A percentile compares a stretch with the other conserved stretches of the same genome.
Conservation (phyloP, 495 filamentous ascomycete species). For the Aspergillus baeticus region DNA sequence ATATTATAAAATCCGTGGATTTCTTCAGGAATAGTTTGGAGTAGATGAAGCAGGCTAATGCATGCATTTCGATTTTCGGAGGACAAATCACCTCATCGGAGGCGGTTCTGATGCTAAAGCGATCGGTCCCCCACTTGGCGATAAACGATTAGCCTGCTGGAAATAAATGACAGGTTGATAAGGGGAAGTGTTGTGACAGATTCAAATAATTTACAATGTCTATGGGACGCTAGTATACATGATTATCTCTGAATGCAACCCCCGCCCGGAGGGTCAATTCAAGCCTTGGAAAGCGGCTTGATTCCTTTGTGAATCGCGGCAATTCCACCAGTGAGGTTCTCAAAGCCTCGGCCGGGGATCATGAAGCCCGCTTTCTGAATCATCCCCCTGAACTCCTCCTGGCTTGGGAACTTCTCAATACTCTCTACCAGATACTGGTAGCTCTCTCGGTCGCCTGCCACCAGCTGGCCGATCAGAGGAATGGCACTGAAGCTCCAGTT, state of each 20-base stretch:
- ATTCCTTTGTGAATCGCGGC: slow-evolving; percentile 96
- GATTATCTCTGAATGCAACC: not conserved
- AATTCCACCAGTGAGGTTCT: slow-evolving; percentile 87
- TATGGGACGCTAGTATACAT: slow-evolving; percentile 6
- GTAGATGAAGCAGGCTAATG: not conserved
- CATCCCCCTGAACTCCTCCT: slow-evolving; percentile 82
- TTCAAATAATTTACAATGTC: slow-evolving; percentile 3
- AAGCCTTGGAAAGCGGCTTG: slow-evolving; percentile 61
- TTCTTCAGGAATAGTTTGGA: not conserved
- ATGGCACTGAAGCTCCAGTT: slow-evolving; percentile 94
- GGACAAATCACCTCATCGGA: slow-evolving; percentile 22
- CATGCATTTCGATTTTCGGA: not conserved
- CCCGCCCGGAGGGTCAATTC: slow-evolving; percentile 3
- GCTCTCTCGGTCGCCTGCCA: slow-evolving; percentile 90
- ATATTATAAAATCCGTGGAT: not conserved
- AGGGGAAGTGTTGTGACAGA: not conserved
- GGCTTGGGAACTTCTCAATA: slow-evolving; percentile 88
- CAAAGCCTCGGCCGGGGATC: slow-evolving; percentile 77
- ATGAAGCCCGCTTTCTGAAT: slow-evolving; percentile 85
- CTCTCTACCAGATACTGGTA: slow-evolving; percentile 99
- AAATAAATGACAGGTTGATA: not conserved
- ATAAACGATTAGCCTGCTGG: not conserved
- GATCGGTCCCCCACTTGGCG: slow-evolving; percentile 5
- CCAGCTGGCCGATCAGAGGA: slow-evolving; percentile 90
- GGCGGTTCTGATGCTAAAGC: slow-evolving; percentile 16